Evolutionary conservation across 2,329 filamentous ascomycete genomes (phyloP).

Genomic region (Pseudogymnoascus sp.): DNA sequence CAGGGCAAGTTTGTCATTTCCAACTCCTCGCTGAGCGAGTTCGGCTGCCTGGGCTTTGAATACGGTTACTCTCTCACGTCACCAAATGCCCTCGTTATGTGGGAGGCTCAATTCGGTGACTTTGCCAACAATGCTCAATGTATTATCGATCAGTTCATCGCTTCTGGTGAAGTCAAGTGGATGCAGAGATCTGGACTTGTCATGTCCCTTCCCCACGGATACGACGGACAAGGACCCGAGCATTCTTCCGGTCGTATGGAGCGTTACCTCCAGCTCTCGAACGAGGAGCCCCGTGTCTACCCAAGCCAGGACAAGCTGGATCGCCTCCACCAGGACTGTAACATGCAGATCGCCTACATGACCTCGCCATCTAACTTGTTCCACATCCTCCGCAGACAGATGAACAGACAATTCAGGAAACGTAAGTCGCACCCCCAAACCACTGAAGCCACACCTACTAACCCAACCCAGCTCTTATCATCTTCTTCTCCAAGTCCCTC

Average conservation of each 20-base stretch:
- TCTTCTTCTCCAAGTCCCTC: constrained; percentile 98
- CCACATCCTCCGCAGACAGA: constrained; percentile 92
- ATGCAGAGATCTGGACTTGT: constrained; percentile 95
- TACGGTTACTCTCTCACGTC: constrained; percentile 98
- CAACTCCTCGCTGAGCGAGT: constrained; percentile 77
- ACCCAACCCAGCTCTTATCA: constrained; percentile 60
- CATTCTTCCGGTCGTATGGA: constrained; percentile 97
- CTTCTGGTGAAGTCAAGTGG: constrained; percentile 97
- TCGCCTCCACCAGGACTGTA: constrained; percentile 98
- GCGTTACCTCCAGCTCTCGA: constrained; percentile 92
- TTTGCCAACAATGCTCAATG: constrained; percentile 99
- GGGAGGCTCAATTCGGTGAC: constrained; percentile 99
- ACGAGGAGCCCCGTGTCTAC: constrained; percentile 93
- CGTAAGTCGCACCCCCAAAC: constrained; percentile 50
- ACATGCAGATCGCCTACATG: constrained; percentile 97
- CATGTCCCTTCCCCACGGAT: constrained; percentile 93
- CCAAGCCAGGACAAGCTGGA: constrained; percentile 81
- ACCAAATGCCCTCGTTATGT: constrained; percentile 95
- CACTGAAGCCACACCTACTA: constrained; percentile 13
- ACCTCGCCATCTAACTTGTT: constrained; percentile 95
- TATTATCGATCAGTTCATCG: constrained; percentile 98
- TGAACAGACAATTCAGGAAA: constrained; percentile 99
- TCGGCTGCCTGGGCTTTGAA: constrained; percentile 81
- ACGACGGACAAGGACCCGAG: constrained; percentile 96
- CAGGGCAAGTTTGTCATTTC: constrained; percentile 95